Conservation (phyloP, 331 rosid species). For the Quercus tomentella region DNA sequence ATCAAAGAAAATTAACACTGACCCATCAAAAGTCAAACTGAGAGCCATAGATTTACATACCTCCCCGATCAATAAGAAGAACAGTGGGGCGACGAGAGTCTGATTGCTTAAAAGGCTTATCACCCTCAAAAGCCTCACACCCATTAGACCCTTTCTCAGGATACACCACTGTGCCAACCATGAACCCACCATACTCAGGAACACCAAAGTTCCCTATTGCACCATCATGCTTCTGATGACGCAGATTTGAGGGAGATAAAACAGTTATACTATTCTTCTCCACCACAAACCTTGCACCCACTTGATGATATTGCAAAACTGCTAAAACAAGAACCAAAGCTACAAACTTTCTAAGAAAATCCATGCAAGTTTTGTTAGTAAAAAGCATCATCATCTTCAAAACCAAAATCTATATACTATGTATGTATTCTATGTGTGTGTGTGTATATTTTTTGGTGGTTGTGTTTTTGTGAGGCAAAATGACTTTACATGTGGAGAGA, state of each 20-base stretch:
- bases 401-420: too few relatives aligned
- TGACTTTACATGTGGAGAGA: slow-evolving; percentile 18
- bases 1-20: not conserved
- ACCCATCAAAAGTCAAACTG: not conserved
- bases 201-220: slow-evolving; percentile 82
- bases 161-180: slow-evolving; percentile 69
- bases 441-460: not conserved
- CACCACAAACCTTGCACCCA: slow-evolving; percentile 58
- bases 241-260: slow-evolving; percentile 42
- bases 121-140: slow-evolving; percentile 65
- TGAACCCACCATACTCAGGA: slow-evolving; percentile 81
- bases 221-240: slow-evolving; percentile 50
- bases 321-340: not conserved
- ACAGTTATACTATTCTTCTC: slow-evolving; percentile 71
- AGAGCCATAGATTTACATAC: slow-evolving; percentile 25
- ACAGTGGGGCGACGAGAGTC: slow-evolving; percentile 41
- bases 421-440: too few relatives aligned
- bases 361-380: slow-evolving; percentile 15
- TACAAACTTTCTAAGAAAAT: slow-evolving; percentile 13
- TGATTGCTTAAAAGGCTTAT: slow-evolving; percentile 57
- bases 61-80: slow-evolving; percentile 87
- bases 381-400: not conserved
- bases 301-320: slow-evolving; percentile 12
- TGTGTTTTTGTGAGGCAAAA: not conserved
- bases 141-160: slow-evolving; percentile 49